A percentile compares a stretch with the other conserved stretches of the same genome.
Conservation (phyloP, 192 early-diverging fungal species). For the Lunasporangiospora selenospora region DNA sequence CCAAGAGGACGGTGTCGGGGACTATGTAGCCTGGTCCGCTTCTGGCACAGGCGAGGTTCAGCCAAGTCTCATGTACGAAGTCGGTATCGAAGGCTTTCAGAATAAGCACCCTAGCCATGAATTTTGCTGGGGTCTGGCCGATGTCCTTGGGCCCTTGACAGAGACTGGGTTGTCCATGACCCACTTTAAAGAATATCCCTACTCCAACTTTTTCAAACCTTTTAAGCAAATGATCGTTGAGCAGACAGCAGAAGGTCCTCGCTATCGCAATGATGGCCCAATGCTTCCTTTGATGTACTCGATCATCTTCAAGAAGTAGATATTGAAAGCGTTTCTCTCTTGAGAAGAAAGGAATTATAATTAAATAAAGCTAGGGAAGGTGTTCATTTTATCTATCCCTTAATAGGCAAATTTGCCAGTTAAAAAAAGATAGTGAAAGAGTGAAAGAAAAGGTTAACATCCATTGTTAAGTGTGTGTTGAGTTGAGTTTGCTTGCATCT, state of each 20-base stretch:
- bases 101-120: constrained; percentile 14
- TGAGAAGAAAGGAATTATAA: background rate
- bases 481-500: no score
- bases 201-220: constrained; percentile 42
- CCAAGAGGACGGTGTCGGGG: constrained; percentile 17
- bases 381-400: no score
- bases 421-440: no score
- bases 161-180: constrained; percentile 8
- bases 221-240: constrained; percentile 27
- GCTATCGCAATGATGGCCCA: constrained; percentile 16
- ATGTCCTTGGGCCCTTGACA: constrained; percentile 17
- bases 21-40: constrained; percentile 25
- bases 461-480: no score
- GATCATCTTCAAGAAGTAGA: constrained; percentile 14
- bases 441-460: no score
- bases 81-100: constrained; percentile 24
- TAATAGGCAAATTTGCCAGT: no score
- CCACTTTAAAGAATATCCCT: constrained; percentile 42
- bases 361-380: background rate
- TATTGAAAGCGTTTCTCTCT: no score
- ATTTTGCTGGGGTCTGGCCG: constrained; percentile 35
- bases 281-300: constrained; percentile 48
- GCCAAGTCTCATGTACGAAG: constrained; percentile 25
- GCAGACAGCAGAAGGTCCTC: constrained; percentile 21
- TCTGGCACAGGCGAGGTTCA: constrained; percentile 8